A percentile compares a stretch with the other conserved stretches of the same genome.
These are phyloP conservation scores for Arthrinium phaeospermum DNA, from an alignment of 2,329 filamentous ascomycete species.

Conservation along the genomic window DNA sequence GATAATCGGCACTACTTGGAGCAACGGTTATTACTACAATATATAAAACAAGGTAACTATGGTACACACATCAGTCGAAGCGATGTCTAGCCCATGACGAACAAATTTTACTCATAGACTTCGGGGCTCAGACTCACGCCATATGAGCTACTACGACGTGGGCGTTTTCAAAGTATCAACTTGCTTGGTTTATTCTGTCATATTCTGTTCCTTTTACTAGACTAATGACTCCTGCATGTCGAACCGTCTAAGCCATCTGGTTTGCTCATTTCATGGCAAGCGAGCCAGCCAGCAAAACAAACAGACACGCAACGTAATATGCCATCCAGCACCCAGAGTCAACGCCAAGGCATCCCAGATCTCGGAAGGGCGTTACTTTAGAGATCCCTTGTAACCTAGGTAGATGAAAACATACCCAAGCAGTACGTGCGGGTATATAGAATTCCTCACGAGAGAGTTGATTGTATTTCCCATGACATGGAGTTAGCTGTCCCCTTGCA, in stretches of 20 bases:
- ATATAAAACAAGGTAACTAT: too few relatives aligned
- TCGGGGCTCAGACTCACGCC: too few relatives aligned
- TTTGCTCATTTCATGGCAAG: not conserved
- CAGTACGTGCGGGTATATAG: too few relatives aligned
- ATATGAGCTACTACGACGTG: not conserved
- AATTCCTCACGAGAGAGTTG: too few relatives aligned
- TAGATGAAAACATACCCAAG: too few relatives aligned
- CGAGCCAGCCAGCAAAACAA: not conserved
- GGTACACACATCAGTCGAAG: too few relatives aligned
- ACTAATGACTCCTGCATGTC: not conserved
- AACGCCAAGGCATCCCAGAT: not conserved
- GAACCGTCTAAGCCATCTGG: not conserved
- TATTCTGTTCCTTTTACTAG: not conserved
- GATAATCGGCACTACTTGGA: too few relatives aligned
- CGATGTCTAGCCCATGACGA: too few relatives aligned
- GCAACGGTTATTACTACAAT: too few relatives aligned
- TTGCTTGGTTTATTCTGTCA: not conserved
- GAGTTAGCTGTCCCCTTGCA: too few relatives aligned
- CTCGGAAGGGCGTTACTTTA: not conserved
- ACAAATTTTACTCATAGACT: too few relatives aligned
- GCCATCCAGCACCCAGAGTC: not conserved
- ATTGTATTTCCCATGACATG: too few relatives aligned
- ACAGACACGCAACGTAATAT: not conserved
- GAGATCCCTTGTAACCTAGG: not conserved
- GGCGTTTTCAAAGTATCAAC: not conserved